phyloP scores from a whole-genome alignment of 768 basidiomycete species.

The Trametopsis cervina region DNA sequence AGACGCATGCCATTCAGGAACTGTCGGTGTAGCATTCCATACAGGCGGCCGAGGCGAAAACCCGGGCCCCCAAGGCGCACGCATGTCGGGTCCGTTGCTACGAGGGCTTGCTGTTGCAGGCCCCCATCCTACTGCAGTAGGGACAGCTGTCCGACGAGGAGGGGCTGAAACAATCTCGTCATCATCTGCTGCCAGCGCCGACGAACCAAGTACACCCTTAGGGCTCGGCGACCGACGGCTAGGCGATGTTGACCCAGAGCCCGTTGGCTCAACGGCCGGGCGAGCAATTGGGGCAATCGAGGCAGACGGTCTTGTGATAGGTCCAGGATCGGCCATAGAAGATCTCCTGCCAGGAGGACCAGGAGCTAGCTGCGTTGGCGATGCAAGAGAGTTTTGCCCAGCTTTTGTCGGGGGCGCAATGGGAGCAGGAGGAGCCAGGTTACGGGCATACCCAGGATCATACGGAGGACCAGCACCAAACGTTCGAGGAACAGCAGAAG shows the following conservation, averaged over 20 bases:
- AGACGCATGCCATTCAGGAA: constrained; percentile 45
- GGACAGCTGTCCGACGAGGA: constrained; percentile 29
- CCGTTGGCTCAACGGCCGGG: constrained; percentile 37
- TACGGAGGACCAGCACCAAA: constrained; percentile 47
- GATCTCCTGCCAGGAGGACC: constrained; percentile 42
- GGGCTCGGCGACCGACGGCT: constrained; percentile 44
- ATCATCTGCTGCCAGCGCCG: constrained; percentile 71
- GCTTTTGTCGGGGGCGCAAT: constrained; percentile 33
- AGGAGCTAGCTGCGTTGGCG: constrained; percentile 35
- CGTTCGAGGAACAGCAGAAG: constrained; percentile 47
- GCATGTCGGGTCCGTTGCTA: constrained; percentile 28
- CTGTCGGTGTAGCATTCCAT: constrained; percentile 21
- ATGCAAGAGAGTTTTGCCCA: constrained; percentile 28
- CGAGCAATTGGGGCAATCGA: constrained; percentile 64
- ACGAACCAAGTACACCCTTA: constrained; percentile 69
- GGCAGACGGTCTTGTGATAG: constrained; percentile 42
- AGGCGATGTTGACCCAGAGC: constrained; percentile 57
- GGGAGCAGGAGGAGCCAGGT: constrained; percentile 27
- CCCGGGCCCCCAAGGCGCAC: constrained; percentile 39
- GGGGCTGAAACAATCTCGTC: constrained; percentile 65
- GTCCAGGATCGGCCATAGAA: constrained; percentile 44
- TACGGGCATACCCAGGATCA: constrained; percentile 44
- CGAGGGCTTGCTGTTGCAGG: constrained; percentile 36
- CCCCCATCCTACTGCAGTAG: constrained; percentile 43
- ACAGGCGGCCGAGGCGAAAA: constrained; percentile 21